Percentiles rank a stretch among this genome's conserved stretches.
These are phyloP conservation scores for Clavispora santaluciae DNA, from an alignment of 805 yeast species.

Conservation along the genomic window DNA sequence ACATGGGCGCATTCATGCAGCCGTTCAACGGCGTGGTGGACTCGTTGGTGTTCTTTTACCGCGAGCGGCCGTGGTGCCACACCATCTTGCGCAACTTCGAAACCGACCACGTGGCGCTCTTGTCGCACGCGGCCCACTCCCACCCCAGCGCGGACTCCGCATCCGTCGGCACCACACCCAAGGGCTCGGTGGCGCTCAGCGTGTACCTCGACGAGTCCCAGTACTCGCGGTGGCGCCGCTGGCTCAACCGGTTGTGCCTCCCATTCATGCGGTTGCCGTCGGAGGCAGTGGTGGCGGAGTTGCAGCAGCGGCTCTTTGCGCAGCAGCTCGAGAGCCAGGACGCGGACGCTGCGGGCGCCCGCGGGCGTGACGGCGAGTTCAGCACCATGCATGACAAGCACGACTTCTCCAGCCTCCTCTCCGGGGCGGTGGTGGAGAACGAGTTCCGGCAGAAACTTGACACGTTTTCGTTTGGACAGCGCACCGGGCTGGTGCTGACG, in stretches of 20 bases:
- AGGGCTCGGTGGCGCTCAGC: constrained; percentile 25
- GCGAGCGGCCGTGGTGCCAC: constrained; percentile 77
- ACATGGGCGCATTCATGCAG: constrained; percentile 69
- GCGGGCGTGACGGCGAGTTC: constrained; percentile 2
- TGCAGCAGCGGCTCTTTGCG: constrained; percentile 7
- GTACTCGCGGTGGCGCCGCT: constrained; percentile 37
- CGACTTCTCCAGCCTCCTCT: constrained; percentile 36
- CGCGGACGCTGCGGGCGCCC: neutral
- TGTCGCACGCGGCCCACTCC: neutral
- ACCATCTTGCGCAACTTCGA: constrained; percentile 37
- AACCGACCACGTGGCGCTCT: constrained; percentile 23
- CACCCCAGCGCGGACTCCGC: neutral
- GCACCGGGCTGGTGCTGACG: neutral
- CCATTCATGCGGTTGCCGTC: constrained; percentile 46
- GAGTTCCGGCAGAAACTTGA: constrained; percentile 28
- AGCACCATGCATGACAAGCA: constrained; percentile 18
- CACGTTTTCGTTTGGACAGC: constrained; percentile 22
- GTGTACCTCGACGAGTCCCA: constrained; percentile 25
- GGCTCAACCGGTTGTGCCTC: constrained; percentile 29
- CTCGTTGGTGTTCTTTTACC: constrained; percentile 63
- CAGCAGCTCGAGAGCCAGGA: neutral
- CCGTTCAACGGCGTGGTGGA: constrained; percentile 80
- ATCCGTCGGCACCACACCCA: constrained; percentile 7
- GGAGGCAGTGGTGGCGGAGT: constrained; percentile 23
- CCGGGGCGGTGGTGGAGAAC: constrained; percentile 24